These are phyloP conservation scores for Psilocybe mexicana DNA, from an alignment of 1,284 basidiomycete genomes.

Conservation along the genomic window DNA sequence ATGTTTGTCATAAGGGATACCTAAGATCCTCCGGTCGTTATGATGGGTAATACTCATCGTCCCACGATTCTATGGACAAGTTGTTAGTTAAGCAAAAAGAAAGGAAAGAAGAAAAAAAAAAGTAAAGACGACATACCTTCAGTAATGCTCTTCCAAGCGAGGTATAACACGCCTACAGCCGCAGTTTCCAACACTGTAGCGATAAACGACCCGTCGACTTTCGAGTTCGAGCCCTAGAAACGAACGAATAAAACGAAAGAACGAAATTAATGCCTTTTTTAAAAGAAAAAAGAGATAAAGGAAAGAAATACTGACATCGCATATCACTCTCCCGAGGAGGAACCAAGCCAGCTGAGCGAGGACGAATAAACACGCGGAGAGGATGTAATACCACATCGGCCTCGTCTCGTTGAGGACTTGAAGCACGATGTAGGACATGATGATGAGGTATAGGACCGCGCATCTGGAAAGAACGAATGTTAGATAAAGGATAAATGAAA, in stretches of 20 bases:
- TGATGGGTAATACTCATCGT: conserved; percentile 27
- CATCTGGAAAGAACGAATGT: conserved; percentile 44
- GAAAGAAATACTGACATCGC: conserved; percentile 47
- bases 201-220: conserved; percentile 81
- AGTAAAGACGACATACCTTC: conserved; percentile 57
- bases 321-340: conserved; percentile 74
- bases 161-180: conserved; percentile 66
- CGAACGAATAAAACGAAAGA: not conserved
- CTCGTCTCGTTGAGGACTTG: conserved; percentile 68
- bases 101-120: not conserved
- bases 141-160: conserved; percentile 83
- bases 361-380: conserved; percentile 69
- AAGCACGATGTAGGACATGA: conserved; percentile 80
- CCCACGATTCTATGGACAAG: conserved; percentile 23
- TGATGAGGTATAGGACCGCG: conserved; percentile 60
- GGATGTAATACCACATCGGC: conserved; percentile 71
- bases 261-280: not conserved
- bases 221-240: conserved; percentile 54
- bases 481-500: conserved; percentile 3
- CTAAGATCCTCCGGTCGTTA: conserved; percentile 6
- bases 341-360: conserved; percentile 78
- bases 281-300: too few relatives aligned
- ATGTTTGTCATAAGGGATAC: not conserved
- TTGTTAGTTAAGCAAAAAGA: not conserved
- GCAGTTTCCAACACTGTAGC: conserved; percentile 77